Base-by-base conservation (phyloP, 768 basidiomycete species). In the Dentipellis sp. region DNA sequence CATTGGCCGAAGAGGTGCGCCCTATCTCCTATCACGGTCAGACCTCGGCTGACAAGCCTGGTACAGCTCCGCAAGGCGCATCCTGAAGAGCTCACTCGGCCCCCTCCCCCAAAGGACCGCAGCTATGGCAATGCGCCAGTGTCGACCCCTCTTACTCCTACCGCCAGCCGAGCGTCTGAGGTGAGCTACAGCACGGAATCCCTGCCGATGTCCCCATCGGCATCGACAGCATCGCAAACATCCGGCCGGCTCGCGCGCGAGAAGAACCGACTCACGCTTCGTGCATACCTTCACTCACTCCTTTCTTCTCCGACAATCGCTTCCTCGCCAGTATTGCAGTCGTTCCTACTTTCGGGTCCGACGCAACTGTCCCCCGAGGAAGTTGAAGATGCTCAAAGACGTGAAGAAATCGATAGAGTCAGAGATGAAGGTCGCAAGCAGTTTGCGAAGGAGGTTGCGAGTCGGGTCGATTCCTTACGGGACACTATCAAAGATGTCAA, bases 241-340 rank as follows among this genome's bases (percentile, higher is more conserved):
- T 64, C 59, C 2, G 53, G 58, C 19, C 82, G 83, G 36, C 76
- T 95, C 19, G 76, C 91, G 1, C 77, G 97, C 22, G 97, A 99
- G 69, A 95, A 94, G 78, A 99, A 99, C 64, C 77, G 97, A 12
- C 75, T 99, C 4, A 98, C 97, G 0, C 80, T 99, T 16, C 83
- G 97, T 17, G 85, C 93, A 0, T 98, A 97, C 70, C 78, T 99
- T n/a, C 88, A 91, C 61, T 69, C 82, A 1, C 74, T 99, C 29
- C 75, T 98, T 54, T 69, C 81, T 21, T 82, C 82, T 1, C 80
- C 84, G 0, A 74, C 76, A 19, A 77, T 97, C n/a, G 85, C 88
- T 4, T 86, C 88, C 46, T 92, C 91, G 0, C 88, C 91, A 4
- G 88, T 97, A 10, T 76, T 97, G 38, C 78, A 79, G 52, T 89